Evolutionary conservation across 2,329 filamentous ascomycete species (phyloP).

Genomic region (Didymosphaeria variabile): DNA sequence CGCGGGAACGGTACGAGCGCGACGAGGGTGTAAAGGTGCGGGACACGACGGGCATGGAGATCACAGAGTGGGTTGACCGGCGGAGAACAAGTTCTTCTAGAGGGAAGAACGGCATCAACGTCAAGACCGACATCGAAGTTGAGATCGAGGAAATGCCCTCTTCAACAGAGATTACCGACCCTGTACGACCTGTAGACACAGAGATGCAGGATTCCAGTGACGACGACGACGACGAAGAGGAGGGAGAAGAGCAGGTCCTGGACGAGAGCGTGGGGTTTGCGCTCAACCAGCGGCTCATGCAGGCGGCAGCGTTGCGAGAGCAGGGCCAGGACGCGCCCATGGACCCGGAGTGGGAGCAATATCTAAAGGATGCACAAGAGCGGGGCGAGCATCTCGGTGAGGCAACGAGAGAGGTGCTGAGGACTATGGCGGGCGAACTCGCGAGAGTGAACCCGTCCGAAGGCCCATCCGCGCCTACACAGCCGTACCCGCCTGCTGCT

Average conservation of each 20-base stretch:
- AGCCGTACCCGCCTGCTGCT: slow-evolving; percentile 29
- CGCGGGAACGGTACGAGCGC: slow-evolving; percentile 79
- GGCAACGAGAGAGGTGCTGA: slow-evolving; percentile 41
- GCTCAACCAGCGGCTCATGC: slow-evolving; percentile 69
- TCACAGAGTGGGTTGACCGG: slow-evolving; percentile 67
- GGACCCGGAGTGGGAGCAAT: slow-evolving; percentile 78
- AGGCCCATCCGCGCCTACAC: slow-evolving; percentile 19
- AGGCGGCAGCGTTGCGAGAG: slow-evolving; percentile 69
- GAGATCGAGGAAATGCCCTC: slow-evolving; percentile 46
- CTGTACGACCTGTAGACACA: slow-evolving; percentile 25
- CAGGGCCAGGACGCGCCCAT: slow-evolving; percentile 69
- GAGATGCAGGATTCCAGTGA: slow-evolving; percentile 27
- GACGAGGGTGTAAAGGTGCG: slow-evolving; percentile 75
- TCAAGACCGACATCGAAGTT: slow-evolving; percentile 54
- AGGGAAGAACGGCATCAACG: slow-evolving; percentile 45
- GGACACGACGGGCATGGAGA: slow-evolving; percentile 76
- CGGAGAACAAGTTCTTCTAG: slow-evolving; percentile 23
- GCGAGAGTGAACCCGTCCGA: slow-evolving; percentile 33
- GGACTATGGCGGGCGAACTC: slow-evolving; percentile 42
- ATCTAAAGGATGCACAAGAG: slow-evolving; percentile 75
- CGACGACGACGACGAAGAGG: slow-evolving; percentile 55
- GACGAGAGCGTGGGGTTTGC: slow-evolving; percentile 67
- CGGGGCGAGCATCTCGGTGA: slow-evolving; percentile 55
- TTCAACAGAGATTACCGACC: slow-evolving; percentile 17
- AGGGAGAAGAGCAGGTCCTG: slow-evolving; percentile 52